Evolutionary conservation across 2,329 filamentous ascomycete genomes (phyloP).

Genomic region (Sclerotinia sclerotiorum): DNA sequence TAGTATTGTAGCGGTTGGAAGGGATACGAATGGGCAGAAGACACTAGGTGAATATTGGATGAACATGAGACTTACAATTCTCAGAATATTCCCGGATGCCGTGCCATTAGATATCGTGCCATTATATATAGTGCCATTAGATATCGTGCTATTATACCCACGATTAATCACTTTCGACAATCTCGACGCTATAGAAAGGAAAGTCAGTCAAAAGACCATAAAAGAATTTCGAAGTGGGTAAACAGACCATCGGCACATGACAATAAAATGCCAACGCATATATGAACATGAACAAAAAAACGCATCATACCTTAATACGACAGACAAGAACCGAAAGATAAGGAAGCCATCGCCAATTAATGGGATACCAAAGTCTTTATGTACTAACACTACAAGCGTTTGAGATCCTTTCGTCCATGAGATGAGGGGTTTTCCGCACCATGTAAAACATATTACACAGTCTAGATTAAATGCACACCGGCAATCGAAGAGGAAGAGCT

Average conservation of each 20-base stretch:
- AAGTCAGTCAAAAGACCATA: neutral
- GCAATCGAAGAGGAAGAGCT: neutral
- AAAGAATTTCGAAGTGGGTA: neutral
- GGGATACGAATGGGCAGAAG: neutral
- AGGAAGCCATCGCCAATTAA: neutral
- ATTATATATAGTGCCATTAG: neutral
- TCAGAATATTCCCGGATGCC: neutral
- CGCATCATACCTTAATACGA: neutral
- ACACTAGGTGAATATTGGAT: neutral
- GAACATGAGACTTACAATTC: constrained; percentile 17
- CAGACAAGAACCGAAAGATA: neutral
- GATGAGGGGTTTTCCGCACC: neutral
- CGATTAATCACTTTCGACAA: neutral
- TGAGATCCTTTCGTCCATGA: neutral
- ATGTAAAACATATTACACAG: neutral
- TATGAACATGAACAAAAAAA: neutral
- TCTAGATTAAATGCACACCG: neutral
- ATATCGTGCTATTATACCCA: neutral
- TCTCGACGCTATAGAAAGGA: neutral
- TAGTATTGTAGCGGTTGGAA: neutral
- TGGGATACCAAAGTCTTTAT: constrained; percentile 12
- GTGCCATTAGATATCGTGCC: neutral
- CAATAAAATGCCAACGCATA: constrained; percentile 16
- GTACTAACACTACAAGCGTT: neutral
- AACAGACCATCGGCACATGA: constrained; percentile 20